Conservation (phyloP, 2,329 filamentous ascomycete genomes). For the Scytalidium sp. region DNA sequence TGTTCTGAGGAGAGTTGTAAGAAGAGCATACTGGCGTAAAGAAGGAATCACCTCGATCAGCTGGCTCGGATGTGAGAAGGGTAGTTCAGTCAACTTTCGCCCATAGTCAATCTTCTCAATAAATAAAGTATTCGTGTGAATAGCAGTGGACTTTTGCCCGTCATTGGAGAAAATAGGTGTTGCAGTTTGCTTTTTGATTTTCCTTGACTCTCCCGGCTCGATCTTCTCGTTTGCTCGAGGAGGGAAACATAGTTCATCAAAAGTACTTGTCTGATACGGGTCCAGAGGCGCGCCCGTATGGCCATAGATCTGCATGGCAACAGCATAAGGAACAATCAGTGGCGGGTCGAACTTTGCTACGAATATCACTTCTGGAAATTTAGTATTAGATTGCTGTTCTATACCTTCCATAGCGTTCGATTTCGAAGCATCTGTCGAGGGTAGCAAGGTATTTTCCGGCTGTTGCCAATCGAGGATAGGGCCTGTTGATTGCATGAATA, state of each 20-base stretch:
- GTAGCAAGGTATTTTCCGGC: slow-evolving; percentile 60
- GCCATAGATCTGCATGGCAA: slow-evolving; percentile 61
- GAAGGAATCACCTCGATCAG: slow-evolving; percentile 70
- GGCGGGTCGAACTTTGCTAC: slow-evolving; percentile 73
- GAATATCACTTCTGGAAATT: slow-evolving; percentile 71
- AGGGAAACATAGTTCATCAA: slow-evolving; percentile 50
- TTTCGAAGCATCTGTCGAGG: slow-evolving; percentile 39
- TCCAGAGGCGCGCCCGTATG: slow-evolving; percentile 59
- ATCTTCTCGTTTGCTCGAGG: slow-evolving; percentile 40
- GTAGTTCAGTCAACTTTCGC: slow-evolving; percentile 61
- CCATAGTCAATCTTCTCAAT: slow-evolving; percentile 73
- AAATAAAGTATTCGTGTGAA: slow-evolving; percentile 59
- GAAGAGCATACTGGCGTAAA: slow-evolving; percentile 72
- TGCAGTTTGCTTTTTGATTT: slow-evolving; percentile 46
- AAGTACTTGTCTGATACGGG: slow-evolving; percentile 42
- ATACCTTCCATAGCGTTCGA: slow-evolving; percentile 54
- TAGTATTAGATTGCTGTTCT: slow-evolving; percentile 42
- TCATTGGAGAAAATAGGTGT: slow-evolving; percentile 37
- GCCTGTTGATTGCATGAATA: slow-evolving; percentile 29
- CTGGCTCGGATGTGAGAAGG: slow-evolving; percentile 77
- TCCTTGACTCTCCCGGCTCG: slow-evolving; percentile 56
- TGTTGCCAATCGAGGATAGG: slow-evolving; percentile 68
- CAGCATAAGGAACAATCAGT: slow-evolving; percentile 62
- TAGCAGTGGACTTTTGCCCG: slow-evolving; percentile 21
- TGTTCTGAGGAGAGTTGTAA: slow-evolving; percentile 61